Base-by-base conservation (phyloP, 768 basidiomycete species). In the Termitomyces sp. region DNA sequence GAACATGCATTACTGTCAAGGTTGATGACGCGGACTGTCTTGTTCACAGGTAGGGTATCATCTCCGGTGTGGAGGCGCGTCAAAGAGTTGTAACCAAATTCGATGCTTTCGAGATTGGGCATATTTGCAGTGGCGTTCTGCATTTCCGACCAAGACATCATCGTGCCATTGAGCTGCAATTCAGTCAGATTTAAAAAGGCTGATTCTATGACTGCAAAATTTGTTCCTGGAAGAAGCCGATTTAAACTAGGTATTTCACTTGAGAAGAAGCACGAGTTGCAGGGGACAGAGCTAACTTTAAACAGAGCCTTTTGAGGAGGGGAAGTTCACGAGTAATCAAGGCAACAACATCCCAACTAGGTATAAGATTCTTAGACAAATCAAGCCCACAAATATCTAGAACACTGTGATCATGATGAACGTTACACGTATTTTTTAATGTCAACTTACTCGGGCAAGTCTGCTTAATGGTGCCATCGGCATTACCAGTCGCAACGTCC, bases 311-410 rank as follows among this genome's bases (percentile, higher is more conserved):
- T 57, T 84, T 77, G 12, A 98, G 79, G 5, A 65, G 66, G 10
- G 81, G 83, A 3, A 98, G 74, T 64, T 87, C 86, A 12, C 66
- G 65, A 12, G 81, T 71, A 58, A 98, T 92, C 24, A 69, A 65
- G 10, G 86, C 83, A 18, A 96, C 75, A 3, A 76, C 71, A 32
- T 84, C 76, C 95, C 95, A 97, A 56, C 71, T 77, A 4, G 85
- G 69, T 33, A 97, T 64, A 18, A 97, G 79, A 70, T 80, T 95
- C 44, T 77, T 75, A 16, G 94, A 93, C 37, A 98, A 75, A 74
- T 97, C 90, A 37, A 98, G 76, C 9, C 85, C 86, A n/a, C 82
- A 82, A 44, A 95, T 78, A 65, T 83, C 93, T 95, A 60, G 34
- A 61, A 54, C 57, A 49, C 49, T 49, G 55, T 27, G 52, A 48